phyloP scores from a whole-genome alignment of 2,329 filamentous ascomycete species.

The Dactylellina cionopaga region DNA sequence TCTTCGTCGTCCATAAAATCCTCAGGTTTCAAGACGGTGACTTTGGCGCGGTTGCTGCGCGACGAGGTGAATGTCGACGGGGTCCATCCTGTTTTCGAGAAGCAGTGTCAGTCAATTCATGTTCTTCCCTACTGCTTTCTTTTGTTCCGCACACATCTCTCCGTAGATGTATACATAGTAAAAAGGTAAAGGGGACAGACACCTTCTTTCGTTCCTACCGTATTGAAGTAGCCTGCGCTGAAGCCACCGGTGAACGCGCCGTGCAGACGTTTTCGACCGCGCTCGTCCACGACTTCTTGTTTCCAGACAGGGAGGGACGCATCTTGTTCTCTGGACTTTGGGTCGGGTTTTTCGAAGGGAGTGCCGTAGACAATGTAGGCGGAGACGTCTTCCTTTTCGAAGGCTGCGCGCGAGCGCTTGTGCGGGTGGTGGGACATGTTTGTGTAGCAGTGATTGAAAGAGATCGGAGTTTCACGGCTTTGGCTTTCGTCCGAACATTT shows the following conservation, averaged over 20 bases:
- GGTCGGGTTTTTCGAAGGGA: constrained; percentile 79
- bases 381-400: constrained; percentile 71
- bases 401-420: constrained; percentile 81
- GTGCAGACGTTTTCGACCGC: constrained; percentile 87
- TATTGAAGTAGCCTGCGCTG: constrained; percentile 99
- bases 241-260: constrained; percentile 97
- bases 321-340: constrained; percentile 83
- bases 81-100: constrained; percentile 72
- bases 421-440: constrained; percentile 53
- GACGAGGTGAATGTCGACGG: constrained; percentile 93
- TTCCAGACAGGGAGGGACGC: constrained; percentile 96
- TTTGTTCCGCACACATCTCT: no score
- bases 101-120: constrained; percentile 47
- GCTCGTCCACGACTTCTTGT: constrained; percentile 94
- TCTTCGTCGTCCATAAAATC: constrained; percentile 99
- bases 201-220: constrained; percentile 93
- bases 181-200: constrained; percentile 37
- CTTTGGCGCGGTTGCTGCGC: constrained; percentile 75
- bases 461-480: neutral
- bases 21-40: constrained; percentile 73
- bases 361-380: constrained; percentile 85
- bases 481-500: neutral
- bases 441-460: neutral
- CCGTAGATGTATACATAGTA: constrained; percentile 4
- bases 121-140: neutral